phyloP scores from a whole-genome alignment of 345 rosid species.

The Sonneratia caseolaris region DNA sequence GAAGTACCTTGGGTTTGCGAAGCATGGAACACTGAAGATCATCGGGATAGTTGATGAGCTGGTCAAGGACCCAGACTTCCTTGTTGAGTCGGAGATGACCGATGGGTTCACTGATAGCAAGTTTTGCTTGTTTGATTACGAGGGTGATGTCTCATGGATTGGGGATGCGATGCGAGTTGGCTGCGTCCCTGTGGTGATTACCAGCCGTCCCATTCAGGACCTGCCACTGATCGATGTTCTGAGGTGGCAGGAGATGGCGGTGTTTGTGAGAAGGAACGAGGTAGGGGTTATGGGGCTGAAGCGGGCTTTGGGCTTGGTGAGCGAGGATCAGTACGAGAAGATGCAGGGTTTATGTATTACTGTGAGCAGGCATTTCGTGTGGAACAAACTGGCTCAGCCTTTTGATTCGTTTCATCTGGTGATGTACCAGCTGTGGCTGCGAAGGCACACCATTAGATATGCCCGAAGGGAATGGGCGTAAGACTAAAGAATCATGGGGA shows the following conservation, averaged over 20 bases:
- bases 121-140: slow-evolving; percentile 46
- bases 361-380: slow-evolving; percentile 31
- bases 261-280: slow-evolving; percentile 22
- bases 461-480: slow-evolving; percentile 15
- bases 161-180: slow-evolving; percentile 44
- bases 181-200: slow-evolving; percentile 44
- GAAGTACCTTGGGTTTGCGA: slow-evolving; percentile 23
- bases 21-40: slow-evolving; percentile 19
- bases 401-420: slow-evolving; percentile 38
- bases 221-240: slow-evolving; percentile 48
- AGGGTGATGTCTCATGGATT: slow-evolving; percentile 26
- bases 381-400: slow-evolving; percentile 42
- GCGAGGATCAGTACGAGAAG: slow-evolving; percentile 15
- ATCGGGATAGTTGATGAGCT: slow-evolving; percentile 17
- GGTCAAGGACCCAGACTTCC: slow-evolving; percentile 25
- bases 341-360: slow-evolving; percentile 23
- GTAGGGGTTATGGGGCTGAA: slow-evolving; percentile 25
- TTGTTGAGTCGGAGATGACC: slow-evolving; percentile 38
- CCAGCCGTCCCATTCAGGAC: slow-evolving; percentile 50
- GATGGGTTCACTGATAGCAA: slow-evolving; percentile 27
- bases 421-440: slow-evolving; percentile 56
- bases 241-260: slow-evolving; percentile 40
- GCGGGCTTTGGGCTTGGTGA: slow-evolving; percentile 20
- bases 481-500: background rate
- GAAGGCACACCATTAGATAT: slow-evolving; percentile 52